Conservation (phyloP, 129 eudicot species). For the Logfia minima region DNA sequence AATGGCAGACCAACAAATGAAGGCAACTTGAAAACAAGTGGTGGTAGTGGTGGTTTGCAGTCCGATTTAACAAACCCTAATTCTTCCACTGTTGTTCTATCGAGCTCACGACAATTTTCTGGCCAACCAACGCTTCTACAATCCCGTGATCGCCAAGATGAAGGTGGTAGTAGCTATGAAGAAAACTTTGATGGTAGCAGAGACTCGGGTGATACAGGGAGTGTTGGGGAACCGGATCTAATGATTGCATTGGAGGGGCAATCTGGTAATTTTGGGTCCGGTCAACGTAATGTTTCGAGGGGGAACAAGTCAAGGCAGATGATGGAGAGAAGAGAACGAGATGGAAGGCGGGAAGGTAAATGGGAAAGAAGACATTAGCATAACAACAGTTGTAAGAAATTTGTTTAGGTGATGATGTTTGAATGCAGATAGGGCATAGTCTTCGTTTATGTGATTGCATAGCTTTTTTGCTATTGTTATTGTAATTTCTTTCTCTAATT, state of each 20-base stretch:
- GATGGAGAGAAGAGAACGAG: slow-evolving; percentile 85
- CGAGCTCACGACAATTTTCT: slow-evolving; percentile 57
- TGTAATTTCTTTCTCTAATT: not conserved
- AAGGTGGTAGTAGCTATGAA: slow-evolving; percentile 78
- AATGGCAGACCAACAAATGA: slow-evolving; percentile 61
- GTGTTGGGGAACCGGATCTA: slow-evolving; percentile 80
- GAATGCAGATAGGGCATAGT: slow-evolving; percentile 7
- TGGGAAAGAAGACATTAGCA: slow-evolving; percentile 93
- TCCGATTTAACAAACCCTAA: slow-evolving; percentile 44
- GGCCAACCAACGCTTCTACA: slow-evolving; percentile 86
- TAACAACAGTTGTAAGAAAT: not conserved
- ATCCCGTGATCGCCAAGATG: slow-evolving; percentile 80
- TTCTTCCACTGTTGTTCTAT: slow-evolving; percentile 51
- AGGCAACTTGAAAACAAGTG: slow-evolving; percentile 57
- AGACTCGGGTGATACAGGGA: slow-evolving; percentile 92
- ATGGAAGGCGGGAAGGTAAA: slow-evolving; percentile 90
- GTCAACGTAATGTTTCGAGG: slow-evolving; percentile 68
- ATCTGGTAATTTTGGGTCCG: slow-evolving; percentile 50
- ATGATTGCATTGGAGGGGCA: slow-evolving; percentile 72
- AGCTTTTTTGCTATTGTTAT: not conserved
- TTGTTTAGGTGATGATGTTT: not conserved
- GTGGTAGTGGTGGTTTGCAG: slow-evolving; percentile 38
- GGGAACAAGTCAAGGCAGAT: slow-evolving; percentile 82
- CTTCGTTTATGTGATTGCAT: not conserved
- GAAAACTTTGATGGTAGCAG: slow-evolving; percentile 86